Percentiles rank a stretch among this genome's conserved stretches.
Evolutionary conservation across 2,329 filamentous ascomycete genomes (phyloP).

Genomic region (Sphaerulina vaccinii): DNA sequence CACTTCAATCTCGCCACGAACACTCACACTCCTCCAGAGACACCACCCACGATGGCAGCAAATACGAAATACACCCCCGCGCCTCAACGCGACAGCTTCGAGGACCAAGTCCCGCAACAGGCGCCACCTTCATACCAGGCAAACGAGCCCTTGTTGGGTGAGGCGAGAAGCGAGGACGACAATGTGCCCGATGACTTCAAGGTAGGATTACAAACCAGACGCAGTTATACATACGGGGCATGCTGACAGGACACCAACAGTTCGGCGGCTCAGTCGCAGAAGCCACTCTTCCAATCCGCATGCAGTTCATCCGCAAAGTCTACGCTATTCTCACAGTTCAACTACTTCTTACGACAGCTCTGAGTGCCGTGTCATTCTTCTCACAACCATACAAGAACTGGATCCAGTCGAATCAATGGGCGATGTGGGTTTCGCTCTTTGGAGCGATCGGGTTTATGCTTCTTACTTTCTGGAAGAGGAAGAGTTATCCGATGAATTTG

Average conservation of each 20-base stretch:
- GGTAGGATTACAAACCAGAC: conserved; percentile 44
- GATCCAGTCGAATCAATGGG: conserved; percentile 79
- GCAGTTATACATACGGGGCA: not conserved
- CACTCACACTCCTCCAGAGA: not conserved
- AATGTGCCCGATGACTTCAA: conserved; percentile 98
- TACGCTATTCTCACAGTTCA: conserved; percentile 98
- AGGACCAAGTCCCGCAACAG: conserved; percentile 67
- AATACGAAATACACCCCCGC: conserved; percentile 81
- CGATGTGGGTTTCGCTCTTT: conserved; percentile 85
- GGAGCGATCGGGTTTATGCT: conserved; percentile 81
- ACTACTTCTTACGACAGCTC: conserved; percentile 75
- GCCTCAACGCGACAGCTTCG: conserved; percentile 82
- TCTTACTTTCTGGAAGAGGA: conserved; percentile 83
- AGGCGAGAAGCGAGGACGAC: conserved; percentile 76
- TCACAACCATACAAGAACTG: conserved; percentile 74
- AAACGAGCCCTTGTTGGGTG: conserved; percentile 60
- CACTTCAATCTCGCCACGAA: not conserved
- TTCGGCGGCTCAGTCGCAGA: conserved; percentile 92
- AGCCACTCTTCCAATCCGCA: conserved; percentile 83
- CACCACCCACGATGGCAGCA: conserved; percentile 59
- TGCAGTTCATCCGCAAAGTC: conserved; percentile 80
- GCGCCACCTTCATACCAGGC: conserved; percentile 78
- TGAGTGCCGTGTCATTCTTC: conserved; percentile 85
- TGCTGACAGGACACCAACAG: conserved; percentile 44
- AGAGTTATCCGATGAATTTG: conserved; percentile 71